phyloP scores from a whole-genome alignment of 345 rosid species.

The Aquilaria malaccensis region DNA sequence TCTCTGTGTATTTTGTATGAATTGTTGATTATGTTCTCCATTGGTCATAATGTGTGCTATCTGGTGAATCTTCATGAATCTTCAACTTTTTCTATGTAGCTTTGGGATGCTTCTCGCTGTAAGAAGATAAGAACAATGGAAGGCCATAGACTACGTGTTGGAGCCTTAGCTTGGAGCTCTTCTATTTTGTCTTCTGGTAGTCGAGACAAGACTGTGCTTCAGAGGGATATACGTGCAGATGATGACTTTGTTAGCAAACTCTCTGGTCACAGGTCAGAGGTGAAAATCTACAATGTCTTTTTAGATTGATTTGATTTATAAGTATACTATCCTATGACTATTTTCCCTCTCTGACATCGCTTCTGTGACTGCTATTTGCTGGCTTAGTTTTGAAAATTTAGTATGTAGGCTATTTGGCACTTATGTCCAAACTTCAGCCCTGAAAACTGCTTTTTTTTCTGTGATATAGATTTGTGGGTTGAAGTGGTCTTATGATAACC shows the following conservation, averaged over 20 bases:
- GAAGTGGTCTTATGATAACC: constrained; percentile 97
- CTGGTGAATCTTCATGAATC: no score
- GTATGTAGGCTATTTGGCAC: not conserved
- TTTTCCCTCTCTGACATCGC: constrained; percentile 2
- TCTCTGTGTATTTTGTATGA: no score
- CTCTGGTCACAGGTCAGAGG: constrained; percentile 98
- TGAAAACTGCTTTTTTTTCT: constrained; percentile 9
- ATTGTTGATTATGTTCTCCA: no score
- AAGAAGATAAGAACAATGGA: constrained; percentile 85
- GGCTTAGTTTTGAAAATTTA: not conserved
- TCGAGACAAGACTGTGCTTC: constrained; percentile 91
- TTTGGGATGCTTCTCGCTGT: constrained; percentile 92
- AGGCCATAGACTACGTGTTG: constrained; percentile 90
- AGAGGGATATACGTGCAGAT: constrained; percentile 68
- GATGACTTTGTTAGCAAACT: constrained; percentile 88
- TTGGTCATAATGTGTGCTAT: no score
- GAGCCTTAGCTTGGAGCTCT: constrained; percentile 95
- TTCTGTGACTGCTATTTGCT: constrained; percentile 1
- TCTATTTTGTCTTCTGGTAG: constrained; percentile 89
- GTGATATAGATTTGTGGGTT: constrained; percentile 77
- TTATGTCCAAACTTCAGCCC: constrained; percentile 7
- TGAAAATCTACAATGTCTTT: constrained; percentile 15
- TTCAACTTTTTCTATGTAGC: constrained; percentile 26
- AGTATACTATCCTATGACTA: not conserved
- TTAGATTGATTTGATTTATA: constrained; percentile 9